A percentile compares a stretch with the other conserved stretches of the same genome.
phyloP scores from a whole-genome alignment of 768 basidiomycete species.

The Hemileccinum rubropunctum region DNA sequence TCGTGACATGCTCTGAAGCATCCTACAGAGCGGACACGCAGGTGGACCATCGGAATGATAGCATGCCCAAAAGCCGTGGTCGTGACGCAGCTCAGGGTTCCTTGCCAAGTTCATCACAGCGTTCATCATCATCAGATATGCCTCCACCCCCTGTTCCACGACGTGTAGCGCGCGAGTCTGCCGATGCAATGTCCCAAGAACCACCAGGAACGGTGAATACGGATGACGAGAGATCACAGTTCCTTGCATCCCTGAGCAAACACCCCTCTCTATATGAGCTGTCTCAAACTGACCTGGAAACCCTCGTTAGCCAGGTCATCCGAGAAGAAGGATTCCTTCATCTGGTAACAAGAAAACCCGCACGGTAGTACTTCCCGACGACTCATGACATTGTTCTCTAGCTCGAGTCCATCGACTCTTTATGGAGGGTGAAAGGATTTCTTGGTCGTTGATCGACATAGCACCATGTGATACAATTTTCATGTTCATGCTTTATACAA shows the following conservation, averaged over 20 bases:
- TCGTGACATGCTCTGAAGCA: slow-evolving; percentile 28
- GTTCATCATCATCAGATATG: slow-evolving; percentile 30
- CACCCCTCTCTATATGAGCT: slow-evolving; percentile 52
- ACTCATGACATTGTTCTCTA: slow-evolving; percentile 27
- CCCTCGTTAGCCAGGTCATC: slow-evolving; percentile 56
- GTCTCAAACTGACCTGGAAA: slow-evolving; percentile 50
- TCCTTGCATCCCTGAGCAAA: slow-evolving; percentile 43
- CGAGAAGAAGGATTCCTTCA: slow-evolving; percentile 74
- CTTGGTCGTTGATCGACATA: slow-evolving; percentile 19
- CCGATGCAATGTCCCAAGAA: slow-evolving; percentile 3
- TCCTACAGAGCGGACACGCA: slow-evolving; percentile 9
- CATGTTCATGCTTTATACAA: slow-evolving; percentile 2
- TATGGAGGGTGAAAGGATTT: slow-evolving; percentile 50
- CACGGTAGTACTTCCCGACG: neutral
- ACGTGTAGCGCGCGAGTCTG: slow-evolving; percentile 6
- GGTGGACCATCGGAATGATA: neutral
- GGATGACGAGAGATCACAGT: slow-evolving; percentile 11
- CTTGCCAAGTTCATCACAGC: slow-evolving; percentile 34
- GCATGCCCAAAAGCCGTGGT: neutral
- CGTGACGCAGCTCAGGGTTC: slow-evolving; percentile 13
- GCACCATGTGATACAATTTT: neutral
- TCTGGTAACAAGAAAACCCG: slow-evolving; percentile 49
- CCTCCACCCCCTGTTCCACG: slow-evolving; percentile 32
- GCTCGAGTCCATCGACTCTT: slow-evolving; percentile 52
- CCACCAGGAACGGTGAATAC: slow-evolving; percentile 6